Evolutionary conservation across 2,329 filamentous ascomycete genomes (phyloP), one percentile per base, ranked within the genome.

Genomic region (Cercospora sesami): DNA sequence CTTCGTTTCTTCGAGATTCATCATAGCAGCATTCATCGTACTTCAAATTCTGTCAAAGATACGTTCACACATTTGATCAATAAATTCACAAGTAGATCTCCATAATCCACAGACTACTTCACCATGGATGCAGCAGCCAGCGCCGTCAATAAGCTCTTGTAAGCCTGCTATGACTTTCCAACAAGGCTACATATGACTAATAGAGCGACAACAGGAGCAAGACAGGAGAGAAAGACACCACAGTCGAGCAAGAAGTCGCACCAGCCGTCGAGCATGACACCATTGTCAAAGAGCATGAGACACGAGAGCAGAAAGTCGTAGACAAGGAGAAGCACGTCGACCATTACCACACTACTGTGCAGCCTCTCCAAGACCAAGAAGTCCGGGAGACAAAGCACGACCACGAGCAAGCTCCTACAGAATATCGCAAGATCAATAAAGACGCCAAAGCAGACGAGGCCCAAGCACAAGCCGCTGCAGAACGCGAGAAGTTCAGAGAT

Each of bases 271-370:
- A 73, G 62, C 72, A 73, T 39, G 68, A 69, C 65, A 66, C 65
- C 23, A 62, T 69, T 30, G 66, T 58, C 26, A 63, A 59, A 36
- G 53, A 60, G 66, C 71, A 68, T 30, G 66, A 69, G 59, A 70
- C 68, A 3, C 60, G 59, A 18, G 67, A 69, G 21, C 69, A 71
- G 42, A 69, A 59, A 7, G 69, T 67, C 3, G 45, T 73, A 21
- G 66, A 70, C 30, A 60, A 64, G 16, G 73, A 74, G 42, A 66
- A 58, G 51, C 73, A 74, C 64, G 64, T 73, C 60, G 68, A 75
- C 42, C 74, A 75, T 66, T 75, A 75, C 69, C 74, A 75, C 68
- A 75, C 73, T 48, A 74, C 74, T 7, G 65, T 75, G 4, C 74
- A 75, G 66, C 73, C 74, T 2, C 60, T 74, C 5, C 42, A 72